phyloP scores from a whole-genome alignment of 2,329 filamentous ascomycete species.

The Monosporascus sp. region DNA sequence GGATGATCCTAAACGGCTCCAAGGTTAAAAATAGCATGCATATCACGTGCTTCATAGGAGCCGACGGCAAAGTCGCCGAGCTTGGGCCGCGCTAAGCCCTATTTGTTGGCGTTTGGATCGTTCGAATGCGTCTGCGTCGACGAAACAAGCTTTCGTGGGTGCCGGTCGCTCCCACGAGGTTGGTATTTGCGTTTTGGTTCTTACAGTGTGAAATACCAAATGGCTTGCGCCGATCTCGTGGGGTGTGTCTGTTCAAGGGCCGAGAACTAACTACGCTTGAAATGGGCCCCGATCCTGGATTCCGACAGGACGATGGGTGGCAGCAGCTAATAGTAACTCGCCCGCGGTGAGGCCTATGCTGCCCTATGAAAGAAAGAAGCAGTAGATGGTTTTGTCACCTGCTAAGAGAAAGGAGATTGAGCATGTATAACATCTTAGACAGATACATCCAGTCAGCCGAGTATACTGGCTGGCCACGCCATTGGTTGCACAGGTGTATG shows the following conservation, averaged over 20 bases:
- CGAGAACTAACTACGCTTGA: background rate
- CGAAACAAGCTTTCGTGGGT: background rate
- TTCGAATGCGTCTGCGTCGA: slow-evolving; percentile 4
- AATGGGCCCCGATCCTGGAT: too few relatives aligned
- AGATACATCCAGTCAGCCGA: too few relatives aligned
- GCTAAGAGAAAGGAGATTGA: too few relatives aligned
- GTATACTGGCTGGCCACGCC: too few relatives aligned
- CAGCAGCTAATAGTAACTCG: too few relatives aligned
- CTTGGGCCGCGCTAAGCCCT: slow-evolving; percentile 18
- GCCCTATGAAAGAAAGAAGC: background rate
- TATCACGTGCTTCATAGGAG: background rate
- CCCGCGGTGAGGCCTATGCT: too few relatives aligned
- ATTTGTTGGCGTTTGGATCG: slow-evolving; percentile 2
- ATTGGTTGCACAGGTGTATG: too few relatives aligned
- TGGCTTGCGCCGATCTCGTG: too few relatives aligned
- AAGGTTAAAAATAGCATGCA: background rate
- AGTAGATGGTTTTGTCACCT: background rate
- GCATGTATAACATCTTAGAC: too few relatives aligned
- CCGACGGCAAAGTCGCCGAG: background rate
- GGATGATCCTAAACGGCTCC: too few relatives aligned
- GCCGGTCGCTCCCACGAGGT: background rate
- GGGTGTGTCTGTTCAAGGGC: background rate
- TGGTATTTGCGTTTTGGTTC: background rate
- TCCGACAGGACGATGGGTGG: too few relatives aligned
- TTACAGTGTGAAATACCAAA: background rate